Evolutionary conservation across 768 basidiomycete genomes (phyloP), one percentile per base, ranked within the genome.

Genomic region (Strobilomyces confusus): DNA sequence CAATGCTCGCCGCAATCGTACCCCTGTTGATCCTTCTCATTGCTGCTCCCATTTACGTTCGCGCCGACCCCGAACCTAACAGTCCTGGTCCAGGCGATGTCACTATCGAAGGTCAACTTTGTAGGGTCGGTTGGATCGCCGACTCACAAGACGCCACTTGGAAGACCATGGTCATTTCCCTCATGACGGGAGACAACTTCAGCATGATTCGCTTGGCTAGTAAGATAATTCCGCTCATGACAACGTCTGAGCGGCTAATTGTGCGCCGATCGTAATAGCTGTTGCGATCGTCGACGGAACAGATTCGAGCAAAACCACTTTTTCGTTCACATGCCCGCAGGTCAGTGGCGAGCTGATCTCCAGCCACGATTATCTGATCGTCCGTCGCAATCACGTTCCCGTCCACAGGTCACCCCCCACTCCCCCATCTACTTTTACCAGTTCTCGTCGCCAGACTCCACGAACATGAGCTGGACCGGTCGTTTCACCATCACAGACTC

Each of bases 391-490:
- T 46, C 49, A 52, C 49, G 12, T 11, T 19, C 22, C 13, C 9
- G 17, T 22, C 40, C 26, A 19, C 38, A 87, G 84, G 87, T 91
- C 36, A 72, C 71, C 19, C 78, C 80, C 19, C 74, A 86, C 67
- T 75, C 89, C 2, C 63, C 81, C 34, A 82, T 91, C 58, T 92
- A 90, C 73, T 92, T 91, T 74, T 89, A 89, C 69, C 87, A 90
- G 62, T 91, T 87, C 75, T 73, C 79, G 15, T 69, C 80, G 1
- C 70, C 77, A 0, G 61, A 56, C 7, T 63, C 80, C 1, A 1
- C 69, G 34, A 63, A 62, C 45, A 75, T 73, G 63, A 58, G 62
- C 22, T 92, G 90, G 90, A 87, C 88, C 2, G 82, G 80, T 15
- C 86, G 90, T 22, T 92, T 90, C 75, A 73, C 84, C 33, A 89